phyloP scores from a whole-genome alignment of 495 filamentous ascomycete species.

The Xeromyces bisporus region DNA sequence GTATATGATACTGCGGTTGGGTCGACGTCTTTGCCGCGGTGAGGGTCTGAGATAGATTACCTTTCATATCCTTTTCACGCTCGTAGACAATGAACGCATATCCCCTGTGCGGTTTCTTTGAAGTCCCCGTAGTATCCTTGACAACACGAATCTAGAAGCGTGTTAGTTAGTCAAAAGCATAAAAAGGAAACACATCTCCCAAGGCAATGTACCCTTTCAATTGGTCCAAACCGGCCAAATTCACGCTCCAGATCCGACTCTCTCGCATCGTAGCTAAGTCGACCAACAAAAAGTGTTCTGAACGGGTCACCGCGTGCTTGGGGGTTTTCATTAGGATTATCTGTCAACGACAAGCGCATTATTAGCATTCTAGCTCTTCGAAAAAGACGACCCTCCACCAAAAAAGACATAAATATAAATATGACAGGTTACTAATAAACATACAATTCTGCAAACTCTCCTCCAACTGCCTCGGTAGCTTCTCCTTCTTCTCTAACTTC shows the following conservation, averaged over 20 bases:
- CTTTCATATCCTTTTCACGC: slow-evolving; percentile 98
- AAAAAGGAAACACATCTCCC: neutral
- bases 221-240: slow-evolving; percentile 86
- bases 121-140: slow-evolving; percentile 46
- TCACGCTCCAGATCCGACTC: slow-evolving; percentile 84
- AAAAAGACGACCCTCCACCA: slow-evolving; percentile 1
- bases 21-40: no score
- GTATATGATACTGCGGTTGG: neutral
- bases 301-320: slow-evolving; percentile 85
- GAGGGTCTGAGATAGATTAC: slow-evolving; percentile 50
- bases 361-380: neutral
- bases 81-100: slow-evolving; percentile 98
- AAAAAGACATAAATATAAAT: no score
- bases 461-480: slow-evolving; percentile 40
- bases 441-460: slow-evolving; percentile 56
- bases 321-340: slow-evolving; percentile 49
- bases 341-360: slow-evolving; percentile 19
- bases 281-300: slow-evolving; percentile 84
- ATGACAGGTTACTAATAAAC: no score
- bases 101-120: slow-evolving; percentile 71
- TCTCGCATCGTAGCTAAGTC: slow-evolving; percentile 75
- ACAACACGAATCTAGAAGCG: slow-evolving; percentile 67
- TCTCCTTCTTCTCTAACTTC: slow-evolving; percentile 58
- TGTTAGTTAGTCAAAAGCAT: slow-evolving; percentile 2
- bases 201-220: slow-evolving; percentile 79